phyloP scores from a whole-genome alignment of 2,329 filamentous ascomycete species.

The Penicillium concentricum region DNA sequence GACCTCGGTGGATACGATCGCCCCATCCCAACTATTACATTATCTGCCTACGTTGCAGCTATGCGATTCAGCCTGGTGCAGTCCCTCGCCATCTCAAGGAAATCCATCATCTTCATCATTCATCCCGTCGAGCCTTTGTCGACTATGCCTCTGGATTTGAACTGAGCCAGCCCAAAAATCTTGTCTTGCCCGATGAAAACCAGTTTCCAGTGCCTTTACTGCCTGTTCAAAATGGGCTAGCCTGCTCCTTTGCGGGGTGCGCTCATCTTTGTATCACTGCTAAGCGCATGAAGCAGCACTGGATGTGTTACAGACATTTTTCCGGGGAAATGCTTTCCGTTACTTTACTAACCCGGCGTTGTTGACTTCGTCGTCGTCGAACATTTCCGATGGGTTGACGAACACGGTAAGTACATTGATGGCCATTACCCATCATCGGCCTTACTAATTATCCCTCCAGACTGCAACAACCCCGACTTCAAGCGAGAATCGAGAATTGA shows the following conservation, averaged over 20 bases:
- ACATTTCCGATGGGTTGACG: too few species aligned
- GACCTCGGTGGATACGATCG: not conserved
- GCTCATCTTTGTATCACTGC: conserved; percentile 28
- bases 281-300: conserved; percentile 38
- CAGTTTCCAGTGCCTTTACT: conserved; percentile 30
- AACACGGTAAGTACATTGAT: too few species aligned
- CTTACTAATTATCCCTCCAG: too few species aligned
- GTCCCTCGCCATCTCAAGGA: conserved; percentile 32
- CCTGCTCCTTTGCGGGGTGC: conserved; percentile 18
- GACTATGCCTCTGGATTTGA: conserved; percentile 12
- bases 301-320: too few species aligned
- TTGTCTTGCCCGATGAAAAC: conserved; percentile 13
- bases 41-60: conserved; percentile 26
- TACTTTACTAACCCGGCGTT: too few species aligned
- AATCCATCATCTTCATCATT: conserved; percentile 24
- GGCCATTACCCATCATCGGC: too few species aligned
- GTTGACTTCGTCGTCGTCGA: too few species aligned
- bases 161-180: conserved; percentile 21
- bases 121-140: conserved; percentile 6
- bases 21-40: not conserved
- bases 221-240: conserved; percentile 29
- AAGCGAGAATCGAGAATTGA: too few species aligned
- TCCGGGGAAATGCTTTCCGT: too few species aligned
- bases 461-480: too few species aligned
- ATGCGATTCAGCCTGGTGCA: conserved; percentile 28